Evolutionary conservation across 805 yeast species (phyloP).

Genomic region (Blastobotrys attinorum): DNA sequence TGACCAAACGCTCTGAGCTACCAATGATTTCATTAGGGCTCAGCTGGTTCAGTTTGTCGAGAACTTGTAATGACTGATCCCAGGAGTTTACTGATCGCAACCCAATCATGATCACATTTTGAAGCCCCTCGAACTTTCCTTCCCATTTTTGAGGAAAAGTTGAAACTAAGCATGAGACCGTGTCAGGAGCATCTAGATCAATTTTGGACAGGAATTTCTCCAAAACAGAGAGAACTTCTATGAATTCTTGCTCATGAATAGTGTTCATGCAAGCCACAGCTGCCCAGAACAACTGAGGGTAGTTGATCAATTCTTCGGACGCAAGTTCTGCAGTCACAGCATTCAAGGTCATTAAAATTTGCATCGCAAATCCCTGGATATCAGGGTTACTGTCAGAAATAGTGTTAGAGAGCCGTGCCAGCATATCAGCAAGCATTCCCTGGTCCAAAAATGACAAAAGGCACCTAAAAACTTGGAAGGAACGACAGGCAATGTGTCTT

Average conservation of each 20-base stretch:
- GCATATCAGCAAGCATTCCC: slow-evolving; percentile 85
- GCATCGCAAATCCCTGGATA: slow-evolving; percentile 95
- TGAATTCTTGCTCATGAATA: slow-evolving; percentile 85
- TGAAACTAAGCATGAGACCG: slow-evolving; percentile 71
- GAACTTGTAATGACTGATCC: slow-evolving; percentile 64
- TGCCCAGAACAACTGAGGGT: slow-evolving; percentile 94
- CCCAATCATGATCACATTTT: slow-evolving; percentile 71
- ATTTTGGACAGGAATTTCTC: slow-evolving; percentile 80
- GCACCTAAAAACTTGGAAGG: slow-evolving; percentile 87
- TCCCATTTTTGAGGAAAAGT: slow-evolving; percentile 96
- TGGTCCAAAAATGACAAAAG: slow-evolving; percentile 75
- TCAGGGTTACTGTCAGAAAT: slow-evolving; percentile 83
- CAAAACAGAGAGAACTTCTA: slow-evolving; percentile 76
- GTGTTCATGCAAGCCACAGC: slow-evolving; percentile 86
- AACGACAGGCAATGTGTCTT: slow-evolving; percentile 91
- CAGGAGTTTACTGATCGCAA: slow-evolving; percentile 72
- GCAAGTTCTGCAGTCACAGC: slow-evolving; percentile 84
- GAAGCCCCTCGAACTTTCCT: slow-evolving; percentile 85
- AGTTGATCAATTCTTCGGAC: slow-evolving; percentile 68
- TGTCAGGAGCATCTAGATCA: slow-evolving; percentile 76
- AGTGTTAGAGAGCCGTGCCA: slow-evolving; percentile 86
- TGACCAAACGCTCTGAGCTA: slow-evolving; percentile 57
- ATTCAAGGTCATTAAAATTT: slow-evolving; percentile 89
- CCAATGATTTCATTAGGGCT: slow-evolving; percentile 68
- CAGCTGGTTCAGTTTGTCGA: slow-evolving; percentile 61